Conservation (phyloP, 805 yeast genomes). For the Teunomyces panamensis region DNA sequence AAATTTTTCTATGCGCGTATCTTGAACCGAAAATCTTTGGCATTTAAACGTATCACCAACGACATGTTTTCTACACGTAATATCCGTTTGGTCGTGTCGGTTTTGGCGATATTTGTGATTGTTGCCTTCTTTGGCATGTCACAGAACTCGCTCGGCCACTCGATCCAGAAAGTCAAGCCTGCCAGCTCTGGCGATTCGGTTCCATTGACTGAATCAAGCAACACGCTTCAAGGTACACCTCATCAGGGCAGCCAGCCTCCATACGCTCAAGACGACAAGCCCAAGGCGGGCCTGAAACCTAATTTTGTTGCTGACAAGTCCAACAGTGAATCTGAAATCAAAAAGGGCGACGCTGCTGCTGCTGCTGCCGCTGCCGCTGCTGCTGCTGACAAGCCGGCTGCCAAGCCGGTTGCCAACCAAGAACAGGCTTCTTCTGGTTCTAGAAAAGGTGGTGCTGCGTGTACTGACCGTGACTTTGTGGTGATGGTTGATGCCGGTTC, state of each 20-base stretch:
- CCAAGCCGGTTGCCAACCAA: neutral
- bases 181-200: constrained; percentile 21
- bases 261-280: constrained; percentile 19
- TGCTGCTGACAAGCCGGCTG: neutral
- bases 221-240: constrained; percentile 32
- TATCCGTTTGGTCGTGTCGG: constrained; percentile 50
- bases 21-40: neutral
- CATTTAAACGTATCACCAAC: neutral
- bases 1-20: neutral
- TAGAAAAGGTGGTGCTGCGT: constrained; percentile 9
- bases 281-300: constrained; percentile 12
- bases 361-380: constrained; percentile 7
- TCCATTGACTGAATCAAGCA: constrained; percentile 12
- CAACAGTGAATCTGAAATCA: constrained; percentile 10
- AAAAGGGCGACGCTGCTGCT: constrained; percentile 11
- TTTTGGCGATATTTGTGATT: constrained; percentile 49
- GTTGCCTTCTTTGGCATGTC: constrained; percentile 49
- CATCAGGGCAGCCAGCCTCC: constrained; percentile 37
- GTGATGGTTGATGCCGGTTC: constrained; percentile 98
- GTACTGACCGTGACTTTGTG: constrained; percentile 60
- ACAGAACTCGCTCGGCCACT: constrained; percentile 31
- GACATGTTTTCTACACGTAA: constrained; percentile 43
- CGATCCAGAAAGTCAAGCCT: constrained; percentile 30
- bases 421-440: neutral
- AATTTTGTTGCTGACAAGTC: constrained; percentile 25